Evolutionary conservation across 768 basidiomycete genomes (phyloP), one percentile per base, ranked within the genome.

Genomic region (Trametes maxima): DNA sequence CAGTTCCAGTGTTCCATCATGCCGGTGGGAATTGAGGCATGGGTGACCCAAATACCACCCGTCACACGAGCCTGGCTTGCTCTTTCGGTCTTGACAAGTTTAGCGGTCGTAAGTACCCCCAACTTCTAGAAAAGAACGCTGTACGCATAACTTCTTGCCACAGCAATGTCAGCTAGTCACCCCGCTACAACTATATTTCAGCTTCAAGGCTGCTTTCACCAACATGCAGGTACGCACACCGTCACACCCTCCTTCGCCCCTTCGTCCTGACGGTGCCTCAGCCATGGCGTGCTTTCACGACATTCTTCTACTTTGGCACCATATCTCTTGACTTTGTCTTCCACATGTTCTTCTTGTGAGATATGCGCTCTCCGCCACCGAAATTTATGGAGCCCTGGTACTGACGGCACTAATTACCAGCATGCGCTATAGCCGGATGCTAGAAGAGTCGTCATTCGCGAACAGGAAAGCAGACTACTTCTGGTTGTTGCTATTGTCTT

Each of bases 311-410:
- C 76, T 98, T 98, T 75, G 97, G 96, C 12, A 84, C 89, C 1
- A 85, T 98, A 70, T 94, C 91, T 4, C 78, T 98, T 21, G 96
- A 98, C 74, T 94, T 98, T 67, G 82, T 96, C 60, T 97, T 98
- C 76, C 96, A 98, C 73, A 82, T 99, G 54, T 98, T 98, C 81
- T 99, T 98, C 82, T 97, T 99, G 96, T 96, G 72, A 74, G 95
- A 2, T 21, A 24, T 2, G 14, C 16, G n/a, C 12, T 19, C 21
- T 24, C 10, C 5, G 12, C 17, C 17, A 22, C 16, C 39, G n/a
- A 33, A 19, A 11, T n/a, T 22, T 14, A n/a, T 44, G 5, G 2
- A 35, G n/a, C n/a, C n/a, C n/a, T n/a, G n/a, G 25, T 5, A 43
- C 28, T 46, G 14, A 54, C 46, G 54, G 42, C 44, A 40, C 14